Conservation (phyloP, 75 land plant genomes). For the Selaginella tamariscina region DNA sequence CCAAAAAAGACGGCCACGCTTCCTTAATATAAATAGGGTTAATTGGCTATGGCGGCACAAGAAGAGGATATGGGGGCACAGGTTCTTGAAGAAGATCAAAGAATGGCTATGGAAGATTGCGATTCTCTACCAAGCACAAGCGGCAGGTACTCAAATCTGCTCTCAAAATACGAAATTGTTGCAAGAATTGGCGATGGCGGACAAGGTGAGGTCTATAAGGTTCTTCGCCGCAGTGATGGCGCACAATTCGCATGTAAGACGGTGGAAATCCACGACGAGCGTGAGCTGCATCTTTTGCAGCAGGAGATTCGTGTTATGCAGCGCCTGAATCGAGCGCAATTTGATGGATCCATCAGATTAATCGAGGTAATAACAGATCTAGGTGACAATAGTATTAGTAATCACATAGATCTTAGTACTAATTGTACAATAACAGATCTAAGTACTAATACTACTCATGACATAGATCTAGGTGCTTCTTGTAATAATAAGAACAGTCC, state of each 20-base stretch:
- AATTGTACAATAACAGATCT: no score
- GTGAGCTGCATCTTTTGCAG: neutral
- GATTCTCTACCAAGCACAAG: neutral
- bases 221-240: neutral
- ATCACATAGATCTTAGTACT: no score
- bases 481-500: no score
- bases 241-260: neutral
- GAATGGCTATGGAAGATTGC: neutral
- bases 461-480: no score
- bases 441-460: no score
- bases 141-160: neutral
- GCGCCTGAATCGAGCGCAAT: neutral
- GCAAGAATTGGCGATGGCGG: neutral
- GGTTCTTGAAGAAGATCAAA: neutral
- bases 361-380: constrained; percentile 9
- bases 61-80: neutral
- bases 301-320: neutral
- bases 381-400: no score
- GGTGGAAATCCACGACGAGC: neutral
- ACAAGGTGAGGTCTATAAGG: neutral
- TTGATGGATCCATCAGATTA: neutral
- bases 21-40: no score
- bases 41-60: neutral
- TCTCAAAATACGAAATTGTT: neutral
- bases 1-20: no score